A percentile compares a stretch with the other conserved stretches of the same genome.
Conservation (phyloP, 495 filamentous ascomycete genomes). For the Penicillium antarcticum region DNA sequence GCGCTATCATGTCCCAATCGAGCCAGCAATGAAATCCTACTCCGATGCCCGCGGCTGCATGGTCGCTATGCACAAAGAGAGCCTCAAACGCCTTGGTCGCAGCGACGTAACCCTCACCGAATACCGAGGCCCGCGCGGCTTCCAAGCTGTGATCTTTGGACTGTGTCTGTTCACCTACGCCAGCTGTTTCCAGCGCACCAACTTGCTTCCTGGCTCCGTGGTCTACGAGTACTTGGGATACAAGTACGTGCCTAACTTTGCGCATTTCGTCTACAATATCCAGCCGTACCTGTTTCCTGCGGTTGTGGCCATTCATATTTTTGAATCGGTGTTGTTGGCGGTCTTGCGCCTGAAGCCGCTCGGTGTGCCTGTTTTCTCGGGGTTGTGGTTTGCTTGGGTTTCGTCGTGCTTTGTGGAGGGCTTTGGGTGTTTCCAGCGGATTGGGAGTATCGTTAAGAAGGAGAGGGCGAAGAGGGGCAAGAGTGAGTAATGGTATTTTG, state of each 20-base stretch:
- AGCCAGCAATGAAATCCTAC: constrained; percentile 58
- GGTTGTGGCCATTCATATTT: constrained; percentile 51
- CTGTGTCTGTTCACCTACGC: constrained; percentile 43
- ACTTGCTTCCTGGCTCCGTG: constrained; percentile 54
- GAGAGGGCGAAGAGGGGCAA: constrained; percentile 44
- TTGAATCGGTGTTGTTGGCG: constrained; percentile 51
- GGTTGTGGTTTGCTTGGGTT: constrained; percentile 63
- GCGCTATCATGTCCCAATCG: constrained; percentile 54
- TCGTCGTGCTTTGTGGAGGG: constrained; percentile 59
- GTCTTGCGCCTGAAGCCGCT: constrained; percentile 51
- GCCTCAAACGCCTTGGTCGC: constrained; percentile 49
- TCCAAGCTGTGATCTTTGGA: constrained; percentile 39
- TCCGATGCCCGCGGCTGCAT: constrained; percentile 60
- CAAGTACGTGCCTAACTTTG: constrained; percentile 43
- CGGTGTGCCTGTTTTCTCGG: constrained; percentile 47
- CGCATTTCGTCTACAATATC: constrained; percentile 45
- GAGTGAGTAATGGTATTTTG: constrained; percentile 9
- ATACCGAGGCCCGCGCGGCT: constrained; percentile 47
- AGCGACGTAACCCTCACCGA: constrained; percentile 54
- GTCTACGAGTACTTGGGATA: constrained; percentile 49
- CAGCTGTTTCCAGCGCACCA: constrained; percentile 41
- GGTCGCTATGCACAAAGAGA: constrained; percentile 65
- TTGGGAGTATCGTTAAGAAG: constrained; percentile 53
- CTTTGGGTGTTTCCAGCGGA: constrained; percentile 47
- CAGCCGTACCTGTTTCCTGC: constrained; percentile 43